Evolutionary conservation across 192 early-diverging fungal genomes (phyloP).

Genomic region (Piromyces sp.): DNA sequence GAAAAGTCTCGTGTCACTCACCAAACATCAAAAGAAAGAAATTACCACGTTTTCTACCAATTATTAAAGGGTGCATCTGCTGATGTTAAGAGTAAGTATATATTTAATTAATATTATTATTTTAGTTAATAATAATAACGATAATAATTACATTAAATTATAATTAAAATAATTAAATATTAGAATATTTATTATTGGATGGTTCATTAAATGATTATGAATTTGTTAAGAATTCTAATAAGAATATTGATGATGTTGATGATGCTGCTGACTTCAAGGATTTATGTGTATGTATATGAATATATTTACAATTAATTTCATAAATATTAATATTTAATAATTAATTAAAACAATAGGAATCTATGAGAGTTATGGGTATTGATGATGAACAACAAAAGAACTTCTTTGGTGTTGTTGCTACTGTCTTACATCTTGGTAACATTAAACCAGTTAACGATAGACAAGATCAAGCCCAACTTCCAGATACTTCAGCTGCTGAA

Average conservation of each 20-base stretch:
- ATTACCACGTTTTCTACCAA: constrained; percentile 98
- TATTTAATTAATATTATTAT: not conserved
- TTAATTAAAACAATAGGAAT: constrained; percentile 26
- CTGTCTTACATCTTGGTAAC: constrained; percentile 86
- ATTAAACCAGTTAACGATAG: constrained; percentile 59
- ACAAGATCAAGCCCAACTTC: constrained; percentile 73
- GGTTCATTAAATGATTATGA: constrained; percentile 57
- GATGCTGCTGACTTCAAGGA: constrained; percentile 63
- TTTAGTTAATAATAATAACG: too few species aligned
- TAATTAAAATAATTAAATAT: too few species aligned
- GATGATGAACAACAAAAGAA: constrained; percentile 54
- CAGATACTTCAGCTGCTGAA: constrained; percentile 52
- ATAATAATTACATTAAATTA: too few species aligned
- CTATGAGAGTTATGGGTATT: constrained; percentile 74
- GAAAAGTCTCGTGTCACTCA: constrained; percentile 93
- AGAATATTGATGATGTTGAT: constrained; percentile 83
- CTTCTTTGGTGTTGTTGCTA: constrained; percentile 65
- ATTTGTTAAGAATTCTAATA: constrained; percentile 67
- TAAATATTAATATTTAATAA: too few species aligned
- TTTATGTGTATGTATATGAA: constrained; percentile 36
- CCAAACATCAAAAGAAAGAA: constrained; percentile 79
- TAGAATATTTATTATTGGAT: constrained; percentile 57
- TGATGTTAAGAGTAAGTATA: constrained; percentile 45
- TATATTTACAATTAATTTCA: too few species aligned
- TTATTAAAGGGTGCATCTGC: constrained; percentile 68